phyloP scores from a whole-genome alignment of 495 filamentous ascomycete species.

The Tirmania nivea region DNA sequence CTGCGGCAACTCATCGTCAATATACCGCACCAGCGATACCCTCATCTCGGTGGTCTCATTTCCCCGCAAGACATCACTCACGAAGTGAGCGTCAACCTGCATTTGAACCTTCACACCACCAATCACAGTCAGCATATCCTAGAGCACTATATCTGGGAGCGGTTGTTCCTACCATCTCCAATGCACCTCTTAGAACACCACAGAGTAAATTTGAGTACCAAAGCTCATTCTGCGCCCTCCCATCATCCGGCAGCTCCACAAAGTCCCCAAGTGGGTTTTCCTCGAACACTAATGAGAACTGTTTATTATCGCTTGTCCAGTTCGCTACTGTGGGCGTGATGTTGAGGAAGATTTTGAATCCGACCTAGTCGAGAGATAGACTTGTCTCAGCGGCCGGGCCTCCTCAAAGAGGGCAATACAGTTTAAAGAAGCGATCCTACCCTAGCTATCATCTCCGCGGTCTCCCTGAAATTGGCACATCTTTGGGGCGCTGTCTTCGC shows the following conservation, averaged over 20 bases:
- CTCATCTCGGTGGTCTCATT: slow-evolving; percentile 96
- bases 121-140: slow-evolving; percentile 3
- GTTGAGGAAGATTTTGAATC: slow-evolving; percentile 98
- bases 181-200: slow-evolving; percentile 66
- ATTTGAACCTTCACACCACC: slow-evolving; percentile 53
- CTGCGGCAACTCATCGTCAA: slow-evolving; percentile 91
- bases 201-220: slow-evolving; percentile 98
- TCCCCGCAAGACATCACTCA: slow-evolving; percentile 80
- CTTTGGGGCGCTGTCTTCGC: slow-evolving; percentile 77
- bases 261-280: slow-evolving; percentile 95
- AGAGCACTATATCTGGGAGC: not conserved
- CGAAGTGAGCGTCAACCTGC: slow-evolving; percentile 94
- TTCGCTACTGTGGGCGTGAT: slow-evolving; percentile 88
- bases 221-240: slow-evolving; percentile 80
- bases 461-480: slow-evolving; percentile 84
- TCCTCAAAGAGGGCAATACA: not conserved
- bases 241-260: slow-evolving; percentile 91
- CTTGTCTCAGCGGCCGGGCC: too few relatives aligned
- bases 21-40: slow-evolving; percentile 75
- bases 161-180: slow-evolving; percentile 65
- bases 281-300: slow-evolving; percentile 88
- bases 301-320: slow-evolving; percentile 87
- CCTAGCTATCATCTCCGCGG: slow-evolving; percentile 89
- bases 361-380: slow-evolving; percentile 35
- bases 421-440: slow-evolving; percentile 25